Conservation (phyloP, 2,329 filamentous ascomycete species). For the Neofusicoccum laricinum region DNA sequence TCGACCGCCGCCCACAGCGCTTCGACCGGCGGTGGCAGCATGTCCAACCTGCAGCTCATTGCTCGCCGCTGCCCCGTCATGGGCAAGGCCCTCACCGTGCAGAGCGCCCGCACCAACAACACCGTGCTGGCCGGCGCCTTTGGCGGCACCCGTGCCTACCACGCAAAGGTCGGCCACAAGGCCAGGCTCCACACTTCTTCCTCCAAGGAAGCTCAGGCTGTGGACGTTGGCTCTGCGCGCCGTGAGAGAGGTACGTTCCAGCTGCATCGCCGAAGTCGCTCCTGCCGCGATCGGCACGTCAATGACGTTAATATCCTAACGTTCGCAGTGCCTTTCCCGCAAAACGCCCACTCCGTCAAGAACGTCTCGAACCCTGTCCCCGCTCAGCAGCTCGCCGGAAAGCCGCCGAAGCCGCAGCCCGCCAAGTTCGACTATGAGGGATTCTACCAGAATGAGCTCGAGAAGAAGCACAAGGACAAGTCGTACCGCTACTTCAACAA, state of each 20-base stretch:
- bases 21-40: constrained; percentile 81
- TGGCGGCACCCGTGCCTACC: constrained; percentile 49
- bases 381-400: constrained; percentile 29
- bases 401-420: constrained; percentile 47
- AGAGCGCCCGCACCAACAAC: constrained; percentile 55
- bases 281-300: neutral
- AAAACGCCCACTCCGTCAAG: constrained; percentile 21
- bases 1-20: constrained; percentile 63
- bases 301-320: constrained; percentile 17
- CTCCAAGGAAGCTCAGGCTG: constrained; percentile 71
- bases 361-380: constrained; percentile 19
- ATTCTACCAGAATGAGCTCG: constrained; percentile 84
- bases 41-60: constrained; percentile 94
- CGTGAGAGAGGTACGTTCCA: constrained; percentile 49
- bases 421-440: constrained; percentile 82
- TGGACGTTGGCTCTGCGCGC: constrained; percentile 58
- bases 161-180: constrained; percentile 51
- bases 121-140: constrained; percentile 46
- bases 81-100: constrained; percentile 93
- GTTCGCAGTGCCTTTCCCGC: constrained; percentile 31
- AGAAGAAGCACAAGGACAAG: constrained; percentile 99
- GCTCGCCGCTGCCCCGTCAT: constrained; percentile 96
- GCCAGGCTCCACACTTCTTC: constrained; percentile 80
- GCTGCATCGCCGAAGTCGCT: neutral
- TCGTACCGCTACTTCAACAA: constrained; percentile 99